Evolutionary conservation across 768 basidiomycete species (phyloP), one percentile per base, ranked within the genome.

Genomic region (Lactifluus piperatus): DNA sequence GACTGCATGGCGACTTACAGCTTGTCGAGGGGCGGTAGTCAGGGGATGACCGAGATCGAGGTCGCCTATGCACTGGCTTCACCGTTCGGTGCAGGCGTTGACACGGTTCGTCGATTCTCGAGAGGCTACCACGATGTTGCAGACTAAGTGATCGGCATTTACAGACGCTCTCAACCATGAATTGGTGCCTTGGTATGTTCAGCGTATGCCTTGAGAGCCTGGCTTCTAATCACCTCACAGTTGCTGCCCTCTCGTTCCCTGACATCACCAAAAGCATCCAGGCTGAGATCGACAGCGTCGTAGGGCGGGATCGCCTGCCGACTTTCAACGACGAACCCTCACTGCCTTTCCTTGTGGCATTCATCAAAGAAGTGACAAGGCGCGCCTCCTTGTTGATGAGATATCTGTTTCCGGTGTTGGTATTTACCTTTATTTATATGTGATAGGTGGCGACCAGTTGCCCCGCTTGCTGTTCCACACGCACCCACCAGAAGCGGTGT

Each of bases 361-460:
- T 64, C 34, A 62, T 64, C 18, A 64, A 64, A 29, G 64, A 64
- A 34, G 63, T 64, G n/a, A 55, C 51, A 30, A 57, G 63, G 51
- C 20, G 7, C 29, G 43, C 30, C 18, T 18, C 20, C 13, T 26
- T 20, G 32, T 5, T 16, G 22, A 6, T 5, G 18, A 7, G 26
- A 39, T 52, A 22, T 6, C 37, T 22, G 2, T 6, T 4, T 48
- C 34, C 48, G 7, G 10, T 26, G 20, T n/a, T 49, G 44, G 37
- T 22, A 26, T 5, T 4, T 1, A 5, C 18, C 3, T n/a, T n/a
- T n/a, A n/a, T 27, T 26, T 22, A 18, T n/a, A 7, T n/a, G 7
- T 6, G 39, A 30, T 18, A 61, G 54, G 41, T 62, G 59, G 48
- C 51, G 54, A 9, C 54, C 62, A 3, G 44, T 29, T n/a, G 46